Base-by-base conservation (phyloP, 345 rosid genomes). In the Dipteronia dyeriana region DNA sequence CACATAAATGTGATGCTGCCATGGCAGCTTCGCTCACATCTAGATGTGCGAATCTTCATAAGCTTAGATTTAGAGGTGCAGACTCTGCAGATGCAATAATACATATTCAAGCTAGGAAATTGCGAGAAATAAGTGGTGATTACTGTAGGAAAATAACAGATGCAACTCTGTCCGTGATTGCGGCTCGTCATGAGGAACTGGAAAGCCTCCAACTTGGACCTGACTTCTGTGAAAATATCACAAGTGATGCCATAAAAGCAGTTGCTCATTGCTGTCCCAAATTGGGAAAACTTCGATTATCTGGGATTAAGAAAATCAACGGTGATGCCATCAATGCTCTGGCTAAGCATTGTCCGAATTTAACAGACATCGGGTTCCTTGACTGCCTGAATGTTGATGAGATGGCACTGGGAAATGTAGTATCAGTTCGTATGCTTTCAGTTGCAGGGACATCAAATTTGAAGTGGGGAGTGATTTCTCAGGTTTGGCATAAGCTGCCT, bases 131-230 rank as follows among this genome's bases (percentile, higher is more conserved):
- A 64, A 91, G 92, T 63, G 96, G 97, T 1, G 97, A 93, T 81
- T 88, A 89, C 79, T 91, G 96, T 76, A 81, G 91, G 87, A 89
- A 90, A 82, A 84, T 93, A 66, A 88, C 96, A 0, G 96, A 93
- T 84, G 94, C 96, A 54, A 89, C 91, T 66, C 87, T 93, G 16
- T 86, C 97, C 10, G 81, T 93, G 81, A 84, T 91, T 34, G 96
- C 82, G 26, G 94, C 97, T 1, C 91, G 96, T 23, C 96, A 93
- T 5, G 94, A 90, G 79, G 79, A 63, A 5, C 90, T 93, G 26
- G 96, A 91, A 80, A 90, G 93, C 79, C 93, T 93, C 64, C 94
- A 90, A 76, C 92, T 93, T 45, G 97, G 96, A 75, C 94, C 96
- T 0, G 97, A 91, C 26, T 90, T 91, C 68, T 93, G 96, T 54